These are phyloP conservation scores for Dichomitus squalens DNA, from an alignment of 1,284 basidiomycete species.

Conservation along the genomic window DNA sequence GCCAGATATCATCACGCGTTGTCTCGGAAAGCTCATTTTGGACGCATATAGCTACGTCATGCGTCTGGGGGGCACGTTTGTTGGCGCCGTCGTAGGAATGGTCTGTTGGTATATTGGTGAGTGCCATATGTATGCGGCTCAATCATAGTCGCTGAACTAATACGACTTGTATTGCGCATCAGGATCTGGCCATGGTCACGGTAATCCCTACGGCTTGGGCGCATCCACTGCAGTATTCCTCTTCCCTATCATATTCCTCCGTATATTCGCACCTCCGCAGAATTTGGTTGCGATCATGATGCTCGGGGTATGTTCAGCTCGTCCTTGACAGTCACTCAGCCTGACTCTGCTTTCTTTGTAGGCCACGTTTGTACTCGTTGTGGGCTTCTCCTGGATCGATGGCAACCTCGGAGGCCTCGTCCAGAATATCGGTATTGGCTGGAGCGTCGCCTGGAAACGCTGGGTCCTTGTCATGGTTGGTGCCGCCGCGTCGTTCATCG, in stretches of 20 bases:
- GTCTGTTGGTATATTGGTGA: conserved; percentile 58
- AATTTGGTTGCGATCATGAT: conserved; percentile 42
- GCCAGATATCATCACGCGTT: neutral
- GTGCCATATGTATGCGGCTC: conserved; percentile 5
- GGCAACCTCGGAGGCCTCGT: conserved; percentile 45
- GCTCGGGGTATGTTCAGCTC: conserved; percentile 31
- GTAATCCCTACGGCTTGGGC: conserved; percentile 61
- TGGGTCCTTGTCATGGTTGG: conserved; percentile 50
- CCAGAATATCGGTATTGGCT: conserved; percentile 55
- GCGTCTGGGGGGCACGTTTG: conserved; percentile 47
- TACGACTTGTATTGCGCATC: neutral
- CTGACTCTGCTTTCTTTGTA: conserved; percentile 18
- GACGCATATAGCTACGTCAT: conserved; percentile 40
- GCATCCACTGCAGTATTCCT: conserved; percentile 53
- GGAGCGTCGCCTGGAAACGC: conserved; percentile 55
- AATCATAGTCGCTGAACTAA: neutral
- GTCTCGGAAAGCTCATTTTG: neutral
- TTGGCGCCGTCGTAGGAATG: conserved; percentile 48
- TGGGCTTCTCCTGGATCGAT: conserved; percentile 69
- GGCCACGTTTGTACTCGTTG: conserved; percentile 47
- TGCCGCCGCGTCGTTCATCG: conserved; percentile 46
- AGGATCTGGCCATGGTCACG: conserved; percentile 52
- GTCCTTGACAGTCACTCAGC: neutral
- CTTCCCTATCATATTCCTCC: conserved; percentile 55
- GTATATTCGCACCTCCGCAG: conserved; percentile 51